Percentiles rank a stretch among this genome's conserved stretches.
Evolutionary conservation across 495 filamentous ascomycete species (phyloP).

Genomic region (Penicillium salamii): DNA sequence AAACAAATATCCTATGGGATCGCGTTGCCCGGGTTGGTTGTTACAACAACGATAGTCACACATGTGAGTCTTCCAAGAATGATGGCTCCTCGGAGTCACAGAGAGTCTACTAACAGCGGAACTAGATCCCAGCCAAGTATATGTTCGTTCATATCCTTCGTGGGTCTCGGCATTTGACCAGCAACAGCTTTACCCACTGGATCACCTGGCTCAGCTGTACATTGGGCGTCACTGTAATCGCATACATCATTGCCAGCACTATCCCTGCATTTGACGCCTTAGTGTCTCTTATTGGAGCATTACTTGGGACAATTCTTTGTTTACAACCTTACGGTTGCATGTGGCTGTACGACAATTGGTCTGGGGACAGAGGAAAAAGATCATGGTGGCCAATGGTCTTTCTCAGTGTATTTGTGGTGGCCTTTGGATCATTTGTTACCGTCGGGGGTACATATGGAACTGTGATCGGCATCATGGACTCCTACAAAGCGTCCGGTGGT

Average conservation of each 20-base stretch:
- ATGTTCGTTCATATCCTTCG: slow-evolving; percentile 57
- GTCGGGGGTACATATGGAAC: slow-evolving; percentile 53
- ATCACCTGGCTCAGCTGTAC: slow-evolving; percentile 54
- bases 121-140: slow-evolving; percentile 46
- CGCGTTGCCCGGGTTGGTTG: slow-evolving; percentile 54
- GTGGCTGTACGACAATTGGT: slow-evolving; percentile 39
- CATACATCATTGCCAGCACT: slow-evolving; percentile 63
- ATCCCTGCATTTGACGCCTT: slow-evolving; percentile 65
- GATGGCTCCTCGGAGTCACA: slow-evolving; percentile 46
- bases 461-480: slow-evolving; percentile 49
- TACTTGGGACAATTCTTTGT: slow-evolving; percentile 44
- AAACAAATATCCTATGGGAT: slow-evolving; percentile 69
- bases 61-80: slow-evolving; percentile 19
- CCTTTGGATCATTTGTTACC: slow-evolving; percentile 39
- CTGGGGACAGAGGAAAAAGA: slow-evolving; percentile 33
- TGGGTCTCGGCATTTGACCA: slow-evolving; percentile 46
- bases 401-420: slow-evolving; percentile 19
- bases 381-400: slow-evolving; percentile 15
- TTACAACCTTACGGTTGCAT: slow-evolving; percentile 36
- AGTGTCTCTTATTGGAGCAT: slow-evolving; percentile 54
- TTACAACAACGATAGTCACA: slow-evolving; percentile 20
- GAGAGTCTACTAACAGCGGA: neutral
- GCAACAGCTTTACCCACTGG: slow-evolving; percentile 53
- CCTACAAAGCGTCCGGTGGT: slow-evolving; percentile 8
- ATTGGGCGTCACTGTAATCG: slow-evolving; percentile 49